Evolutionary conservation across 2,329 filamentous ascomycete species (phyloP).

Genomic region (Colletotrichum karsti): DNA sequence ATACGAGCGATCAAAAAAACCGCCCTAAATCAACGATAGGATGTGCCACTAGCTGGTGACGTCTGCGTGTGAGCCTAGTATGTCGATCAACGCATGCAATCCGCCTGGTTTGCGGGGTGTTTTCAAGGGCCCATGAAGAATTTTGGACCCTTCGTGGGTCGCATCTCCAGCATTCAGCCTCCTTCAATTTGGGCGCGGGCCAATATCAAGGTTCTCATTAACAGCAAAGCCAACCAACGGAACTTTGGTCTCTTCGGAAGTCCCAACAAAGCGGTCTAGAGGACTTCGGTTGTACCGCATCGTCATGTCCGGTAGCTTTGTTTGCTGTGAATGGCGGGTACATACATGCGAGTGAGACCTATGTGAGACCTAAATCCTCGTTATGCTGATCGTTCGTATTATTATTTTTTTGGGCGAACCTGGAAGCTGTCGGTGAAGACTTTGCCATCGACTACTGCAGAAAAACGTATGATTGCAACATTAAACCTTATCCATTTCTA

Average conservation of each 20-base stretch:
- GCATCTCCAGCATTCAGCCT: background rate
- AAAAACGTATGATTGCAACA: background rate
- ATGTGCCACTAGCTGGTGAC: background rate
- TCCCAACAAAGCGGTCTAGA: constrained; percentile 4
- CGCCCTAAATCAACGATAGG: background rate
- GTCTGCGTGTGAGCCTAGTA: constrained; percentile 2
- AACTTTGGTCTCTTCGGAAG: background rate
- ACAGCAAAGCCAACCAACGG: background rate
- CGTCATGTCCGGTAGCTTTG: background rate
- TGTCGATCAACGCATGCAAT: background rate
- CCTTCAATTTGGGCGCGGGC: background rate
- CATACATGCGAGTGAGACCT: constrained; percentile 12
- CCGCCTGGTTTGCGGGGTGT: background rate
- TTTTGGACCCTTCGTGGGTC: background rate
- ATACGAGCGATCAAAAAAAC: background rate
- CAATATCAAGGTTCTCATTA: background rate
- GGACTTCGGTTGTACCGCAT: background rate
- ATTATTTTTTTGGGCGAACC: background rate
- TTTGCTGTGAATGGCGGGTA: constrained; percentile 5
- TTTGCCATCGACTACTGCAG: background rate
- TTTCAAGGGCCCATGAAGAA: background rate
- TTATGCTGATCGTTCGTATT: constrained; percentile 14
- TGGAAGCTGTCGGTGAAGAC: background rate
- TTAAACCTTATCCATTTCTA: background rate
- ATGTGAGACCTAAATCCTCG: background rate